These are phyloP conservation scores for Lachancea meyersii DNA, from an alignment of 805 yeast species.

Conservation along the genomic window DNA sequence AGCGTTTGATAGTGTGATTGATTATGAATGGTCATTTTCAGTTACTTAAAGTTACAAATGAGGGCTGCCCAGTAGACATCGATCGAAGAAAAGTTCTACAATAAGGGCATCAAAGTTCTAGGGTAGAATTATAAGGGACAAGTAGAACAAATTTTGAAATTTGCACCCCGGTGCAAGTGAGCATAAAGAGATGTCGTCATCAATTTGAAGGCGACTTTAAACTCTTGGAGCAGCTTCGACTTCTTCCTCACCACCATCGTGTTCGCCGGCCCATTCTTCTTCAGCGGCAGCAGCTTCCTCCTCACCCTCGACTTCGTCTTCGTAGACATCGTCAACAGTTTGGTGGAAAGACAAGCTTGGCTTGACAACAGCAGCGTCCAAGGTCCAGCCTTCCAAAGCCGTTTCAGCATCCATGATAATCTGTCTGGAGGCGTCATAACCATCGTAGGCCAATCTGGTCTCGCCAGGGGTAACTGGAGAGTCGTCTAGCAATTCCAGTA, in stretches of 20 bases:
- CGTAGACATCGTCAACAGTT: slow-evolving; percentile 57
- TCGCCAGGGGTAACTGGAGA: slow-evolving; percentile 98
- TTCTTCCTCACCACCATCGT: slow-evolving; percentile 14
- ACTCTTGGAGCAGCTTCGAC: slow-evolving; percentile 6
- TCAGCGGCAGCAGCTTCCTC: slow-evolving; percentile 38
- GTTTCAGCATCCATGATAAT: slow-evolving; percentile 95
- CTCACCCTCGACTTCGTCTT: slow-evolving; percentile 41
- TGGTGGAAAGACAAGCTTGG: slow-evolving; percentile 86
- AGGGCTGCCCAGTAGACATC: background rate
- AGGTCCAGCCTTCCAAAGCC: slow-evolving; percentile 93
- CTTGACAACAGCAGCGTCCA: slow-evolving; percentile 90
- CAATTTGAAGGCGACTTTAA: background rate
- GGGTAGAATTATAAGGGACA: background rate
- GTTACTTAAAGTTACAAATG: slow-evolving; percentile 4
- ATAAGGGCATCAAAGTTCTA: background rate
- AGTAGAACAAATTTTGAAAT: background rate
- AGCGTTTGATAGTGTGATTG: background rate
- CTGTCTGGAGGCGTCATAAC: slow-evolving; percentile 96
- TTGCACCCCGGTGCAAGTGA: background rate
- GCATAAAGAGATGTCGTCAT: background rate
- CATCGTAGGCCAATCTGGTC: slow-evolving; percentile 96
- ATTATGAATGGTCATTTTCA: background rate
- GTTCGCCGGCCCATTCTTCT: slow-evolving; percentile 27
- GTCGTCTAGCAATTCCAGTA: slow-evolving; percentile 92
- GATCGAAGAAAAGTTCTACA: background rate